phyloP scores from a whole-genome alignment of 768 basidiomycete species.

The Melanogaster broomeanus region DNA sequence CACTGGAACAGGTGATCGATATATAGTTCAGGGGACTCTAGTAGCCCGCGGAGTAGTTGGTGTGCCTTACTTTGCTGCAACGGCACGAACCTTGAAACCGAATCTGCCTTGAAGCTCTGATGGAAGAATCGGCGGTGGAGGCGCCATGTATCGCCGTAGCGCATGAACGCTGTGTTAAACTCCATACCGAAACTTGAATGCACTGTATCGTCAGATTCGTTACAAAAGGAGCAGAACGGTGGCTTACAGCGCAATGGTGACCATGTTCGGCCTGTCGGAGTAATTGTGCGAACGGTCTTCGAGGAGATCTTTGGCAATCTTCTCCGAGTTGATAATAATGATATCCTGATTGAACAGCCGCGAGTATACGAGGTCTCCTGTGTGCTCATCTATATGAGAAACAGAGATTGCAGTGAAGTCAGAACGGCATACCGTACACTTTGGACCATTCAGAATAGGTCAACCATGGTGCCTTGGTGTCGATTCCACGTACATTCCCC shows the following conservation, averaged over 20 bases:
- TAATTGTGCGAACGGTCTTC: slow-evolving; percentile 22
- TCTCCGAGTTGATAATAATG: slow-evolving; percentile 16
- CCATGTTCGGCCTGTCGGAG: slow-evolving; percentile 15
- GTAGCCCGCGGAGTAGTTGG: slow-evolving; percentile 4
- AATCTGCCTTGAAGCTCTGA: slow-evolving; percentile 11
- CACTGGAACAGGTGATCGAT: slow-evolving; percentile 13
- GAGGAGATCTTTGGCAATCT: slow-evolving; percentile 10
- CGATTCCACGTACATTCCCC: slow-evolving; percentile 13
- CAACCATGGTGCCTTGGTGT: slow-evolving; percentile 9
- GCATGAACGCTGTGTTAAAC: slow-evolving; percentile 14
- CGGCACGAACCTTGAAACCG: slow-evolving; percentile 13
- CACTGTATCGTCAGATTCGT: background rate
- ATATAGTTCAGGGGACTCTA: slow-evolving; percentile 7
- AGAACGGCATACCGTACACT: slow-evolving; percentile 6
- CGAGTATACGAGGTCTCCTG: slow-evolving; percentile 16
- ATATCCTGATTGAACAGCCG: slow-evolving; percentile 11
- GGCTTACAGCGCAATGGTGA: slow-evolving; percentile 13
- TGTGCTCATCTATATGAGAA: background rate
- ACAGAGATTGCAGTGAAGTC: too few relatives aligned
- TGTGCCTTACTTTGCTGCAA: slow-evolving; percentile 14
- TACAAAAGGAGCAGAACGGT: background rate
- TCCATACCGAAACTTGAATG: slow-evolving; percentile 14
- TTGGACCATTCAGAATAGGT: slow-evolving; percentile 16
- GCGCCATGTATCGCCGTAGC: slow-evolving; percentile 20
- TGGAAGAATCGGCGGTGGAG: slow-evolving; percentile 21